Base-by-base conservation (phyloP, 108 stramenopile species). In the Conticribra guillardii region DNA sequence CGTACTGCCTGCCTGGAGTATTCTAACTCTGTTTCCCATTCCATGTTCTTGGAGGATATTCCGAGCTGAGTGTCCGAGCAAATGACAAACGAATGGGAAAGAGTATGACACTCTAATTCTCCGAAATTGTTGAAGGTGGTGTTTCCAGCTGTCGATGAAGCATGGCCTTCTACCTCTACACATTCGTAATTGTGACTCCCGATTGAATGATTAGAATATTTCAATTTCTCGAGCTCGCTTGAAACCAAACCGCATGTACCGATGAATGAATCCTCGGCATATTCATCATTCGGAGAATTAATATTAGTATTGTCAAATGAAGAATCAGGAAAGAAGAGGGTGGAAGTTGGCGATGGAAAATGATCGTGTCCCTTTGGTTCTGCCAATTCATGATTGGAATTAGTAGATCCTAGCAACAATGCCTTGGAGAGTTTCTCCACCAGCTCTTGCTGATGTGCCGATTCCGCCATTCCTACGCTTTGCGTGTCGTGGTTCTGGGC, bases 31-130 rank as follows among this genome's bases (percentile, higher is more conserved):
- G 77, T 60, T 47, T 85, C 73, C 88, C 88, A 89, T 44, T 85
- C 68, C 14, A 33, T 18, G 47, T 87, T 87, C 23, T 72, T 58
- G 28, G 44, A 71, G 2, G 76, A 66, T 63, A 89, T 87, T 0
- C 89, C 89, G 31, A 87, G 63, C 58, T 89, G 85, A 11, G 89
- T 82, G 54, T 90, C 89, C 24, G 89, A 84, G 45, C 80, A 79
- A 19, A 90, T 73, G 1, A 90, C 85, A 71, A 90, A 90, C 15
- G 74, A 52, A 67, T 79, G 78, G 14, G 54, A 44, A 14, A 29
- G 37, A 16, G 69, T 54, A 48, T 77, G 69, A 28, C 27, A 27
- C 22, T 64, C 37, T 41, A 41, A 41, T 41, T 41, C 37, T 41
- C 37, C 37, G 37, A 11, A 41, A 41, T 41, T 41, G 37, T 41